Base-by-base conservation (phyloP, 768 basidiomycete species). In the Macrolepiota dolichaula region DNA sequence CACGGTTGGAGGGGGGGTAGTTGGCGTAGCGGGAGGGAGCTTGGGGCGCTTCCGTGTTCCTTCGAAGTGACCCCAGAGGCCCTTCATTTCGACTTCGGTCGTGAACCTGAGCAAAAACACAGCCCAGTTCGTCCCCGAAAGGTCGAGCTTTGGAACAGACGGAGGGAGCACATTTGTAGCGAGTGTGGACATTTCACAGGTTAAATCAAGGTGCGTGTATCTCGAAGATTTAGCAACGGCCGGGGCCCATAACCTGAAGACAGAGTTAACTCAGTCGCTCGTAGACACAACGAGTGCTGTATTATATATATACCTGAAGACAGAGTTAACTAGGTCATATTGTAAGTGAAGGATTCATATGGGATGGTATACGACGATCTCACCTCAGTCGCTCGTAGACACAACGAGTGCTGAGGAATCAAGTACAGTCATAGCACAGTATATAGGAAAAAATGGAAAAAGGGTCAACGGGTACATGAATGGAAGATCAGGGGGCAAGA, bases 71-170 rank as follows among this genome's bases (percentile, higher is more conserved):
- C 65, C 63, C 68, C 70, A 70, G 22, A 64, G 54, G 15, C 61
- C 64, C 63, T 71, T 72, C 4, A 64, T 65, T 32, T 68, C 53
- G 29, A 72, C 66, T 22, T 70, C 69, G 15, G 59, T 63, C 38
- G 62, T 35, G 57, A 73, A 73, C 35, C 66, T 62, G 40, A 70
- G 15, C 4, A 54, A 44, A 52, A 70, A 73, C 19, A 72, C 64
- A 13, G 65, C 63, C 73, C 73, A 74, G 63, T 74, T 74, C 15
- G 53, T 29, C 6, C 72, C 73, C 35, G 72, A 66, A 17, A 68
- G 53, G 25, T 73, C 69, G 9, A 76, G 70, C 57, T 72, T 72
- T 12, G 73, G 73, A 19, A 76, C 65, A 47, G 67, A 63, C 2
- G 62, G 62, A 0, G 67, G 72, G 1, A 73, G 65, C 4, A 65